These are phyloP conservation scores for Pseudogymnoascus sp. DNA, from an alignment of 2,329 filamentous ascomycete species.

Conservation along the genomic window DNA sequence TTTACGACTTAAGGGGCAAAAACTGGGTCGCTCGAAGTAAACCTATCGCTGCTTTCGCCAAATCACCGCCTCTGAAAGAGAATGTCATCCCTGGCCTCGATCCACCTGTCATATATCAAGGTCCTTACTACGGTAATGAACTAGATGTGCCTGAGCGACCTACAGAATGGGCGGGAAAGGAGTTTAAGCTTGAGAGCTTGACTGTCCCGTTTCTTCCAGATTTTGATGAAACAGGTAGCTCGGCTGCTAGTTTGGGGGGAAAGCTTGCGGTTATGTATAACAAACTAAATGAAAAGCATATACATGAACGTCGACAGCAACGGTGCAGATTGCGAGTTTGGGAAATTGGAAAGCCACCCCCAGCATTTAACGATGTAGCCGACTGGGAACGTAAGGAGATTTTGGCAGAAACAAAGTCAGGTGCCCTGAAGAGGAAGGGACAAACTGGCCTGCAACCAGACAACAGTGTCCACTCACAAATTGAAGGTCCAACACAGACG, in stretches of 20 bases:
- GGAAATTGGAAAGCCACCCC: conserved; percentile 67
- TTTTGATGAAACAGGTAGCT: conserved; percentile 59
- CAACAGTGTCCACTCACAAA: conserved; percentile 58
- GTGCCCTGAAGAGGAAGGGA: conserved; percentile 25
- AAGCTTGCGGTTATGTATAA: conserved; percentile 41
- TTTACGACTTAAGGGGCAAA: background rate
- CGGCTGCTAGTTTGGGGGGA: conserved; percentile 46
- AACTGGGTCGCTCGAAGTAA: background rate
- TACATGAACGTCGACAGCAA: conserved; percentile 43
- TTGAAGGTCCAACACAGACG: conserved; percentile 78
- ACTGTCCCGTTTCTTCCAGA: conserved; percentile 70
- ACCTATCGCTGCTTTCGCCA: conserved; percentile 14
- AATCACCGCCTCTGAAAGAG: conserved; percentile 34
- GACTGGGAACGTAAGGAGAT: conserved; percentile 50
- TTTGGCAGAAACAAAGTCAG: conserved; percentile 15
- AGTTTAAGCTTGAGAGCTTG: conserved; percentile 69
- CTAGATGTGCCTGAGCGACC: conserved; percentile 68
- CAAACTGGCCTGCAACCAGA: conserved; percentile 20
- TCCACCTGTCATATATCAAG: conserved; percentile 69
- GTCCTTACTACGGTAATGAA: conserved; percentile 77
- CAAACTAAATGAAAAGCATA: conserved; percentile 40
- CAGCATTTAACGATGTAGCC: conserved; percentile 59
- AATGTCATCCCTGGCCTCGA: conserved; percentile 49
- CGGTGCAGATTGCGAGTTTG: conserved; percentile 60
- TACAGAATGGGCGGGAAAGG: conserved; percentile 78